Conservation (phyloP, 1,139 yeast genomes). For the Yamadazyma triangularis region DNA sequence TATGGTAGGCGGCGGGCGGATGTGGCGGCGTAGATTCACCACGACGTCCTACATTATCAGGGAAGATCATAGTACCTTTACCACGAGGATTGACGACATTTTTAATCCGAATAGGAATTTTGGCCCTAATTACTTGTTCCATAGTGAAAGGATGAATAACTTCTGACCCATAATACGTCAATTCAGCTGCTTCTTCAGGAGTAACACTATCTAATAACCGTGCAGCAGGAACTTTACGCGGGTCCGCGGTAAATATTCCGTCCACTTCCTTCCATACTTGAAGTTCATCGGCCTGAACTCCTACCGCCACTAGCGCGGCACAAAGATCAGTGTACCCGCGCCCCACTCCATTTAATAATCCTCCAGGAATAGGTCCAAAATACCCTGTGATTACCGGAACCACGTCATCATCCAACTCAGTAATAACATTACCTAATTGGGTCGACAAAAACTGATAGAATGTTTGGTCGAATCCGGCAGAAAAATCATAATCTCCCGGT, state of each 20-base stretch:
- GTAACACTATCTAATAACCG: conserved; percentile 82
- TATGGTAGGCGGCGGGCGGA: conserved; percentile 76
- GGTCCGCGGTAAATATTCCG: conserved; percentile 98
- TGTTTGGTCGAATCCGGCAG: conserved; percentile 55
- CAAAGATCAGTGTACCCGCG: conserved; percentile 97
- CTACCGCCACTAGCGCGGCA: conserved; percentile 95
- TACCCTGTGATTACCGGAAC: conserved; percentile 95
- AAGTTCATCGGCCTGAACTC: conserved; percentile 83
- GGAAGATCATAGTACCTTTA: conserved; percentile 87
- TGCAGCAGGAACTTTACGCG: conserved; percentile 90
- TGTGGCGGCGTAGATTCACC: conserved; percentile 94
- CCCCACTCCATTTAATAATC: conserved; percentile 86
- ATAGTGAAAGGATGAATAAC: conserved; percentile 98
- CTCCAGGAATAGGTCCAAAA: conserved; percentile 93
- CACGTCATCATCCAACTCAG: conserved; percentile 38
- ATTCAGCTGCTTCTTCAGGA: conserved; percentile 97
- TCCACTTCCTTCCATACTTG: conserved; percentile 99
- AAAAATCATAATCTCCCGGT: conserved; percentile 52
- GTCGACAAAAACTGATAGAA: conserved; percentile 65
- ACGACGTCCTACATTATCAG: conserved; percentile 77
- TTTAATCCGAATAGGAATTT: conserved; percentile 92
- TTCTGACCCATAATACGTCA: conserved; percentile 95
- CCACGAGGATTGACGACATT: conserved; percentile 93
- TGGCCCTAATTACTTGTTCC: conserved; percentile 97
- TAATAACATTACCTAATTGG: conserved; percentile 54